Evolutionary conservation across 2,329 filamentous ascomycete genomes (phyloP), one percentile per base, ranked within the genome.

Genomic region (Exophiala alcalophila): DNA sequence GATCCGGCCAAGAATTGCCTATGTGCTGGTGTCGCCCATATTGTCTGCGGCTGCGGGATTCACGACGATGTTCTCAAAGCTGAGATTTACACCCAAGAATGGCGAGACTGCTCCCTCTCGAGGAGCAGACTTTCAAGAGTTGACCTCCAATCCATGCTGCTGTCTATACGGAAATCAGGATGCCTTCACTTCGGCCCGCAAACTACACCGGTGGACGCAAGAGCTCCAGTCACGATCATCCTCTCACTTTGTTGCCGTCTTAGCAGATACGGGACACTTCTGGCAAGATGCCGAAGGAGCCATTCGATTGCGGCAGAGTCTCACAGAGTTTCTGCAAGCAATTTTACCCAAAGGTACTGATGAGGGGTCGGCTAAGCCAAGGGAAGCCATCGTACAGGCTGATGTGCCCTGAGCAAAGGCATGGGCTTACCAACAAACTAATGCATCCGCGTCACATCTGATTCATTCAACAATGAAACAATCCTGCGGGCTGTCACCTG

Each of bases 101-200:
- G 69, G 71, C 1, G 76, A 65, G 24, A 50, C 52, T 2, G 73
- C 81, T 55, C 71, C 73, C 1, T 83, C 83, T 0, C 61, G 95
- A 23, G 81, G 23, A 7, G 10, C 19, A 20, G 49, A 52, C 27
- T 52, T 44, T 26, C 37, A 49, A 14, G 38, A 52, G 18, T 39
- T 52, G 14, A 32, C 25, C 4, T 6, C 11, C 10, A 34, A 47
- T 23, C 45, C 49, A 12, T 49, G 45, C 26, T 43, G 39, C 79
- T 52, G 49, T 0, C 64, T 94, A 0, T 94, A 82, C 58, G 91
- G 90, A 1, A 78, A 83, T 36, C 70, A 76, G 3, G 90, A 97
- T 61, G 66, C 74, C 0, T 94, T 96, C 52, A 81, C 86, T 1
- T 76, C 81, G 1, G 70, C 69, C 3, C 74, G 72, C 44, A 85